phyloP scores from a whole-genome alignment of 139 green algal species.

The Chlorella sp. region DNA sequence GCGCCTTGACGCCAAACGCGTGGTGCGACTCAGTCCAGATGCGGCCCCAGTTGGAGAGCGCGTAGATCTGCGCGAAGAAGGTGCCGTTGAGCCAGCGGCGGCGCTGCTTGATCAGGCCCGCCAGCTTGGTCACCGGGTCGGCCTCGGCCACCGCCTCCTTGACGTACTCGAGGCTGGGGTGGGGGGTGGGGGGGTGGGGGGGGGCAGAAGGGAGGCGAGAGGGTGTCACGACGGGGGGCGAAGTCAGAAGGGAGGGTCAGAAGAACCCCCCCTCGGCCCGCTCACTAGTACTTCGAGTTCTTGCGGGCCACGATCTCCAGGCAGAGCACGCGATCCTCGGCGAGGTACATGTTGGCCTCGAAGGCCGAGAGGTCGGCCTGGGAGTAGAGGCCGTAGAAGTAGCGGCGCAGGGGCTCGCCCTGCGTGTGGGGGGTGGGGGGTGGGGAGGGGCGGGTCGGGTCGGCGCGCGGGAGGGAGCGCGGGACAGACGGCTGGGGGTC shows the following conservation, averaged over 20 bases:
- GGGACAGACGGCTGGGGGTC: too few relatives aligned
- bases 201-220: too few relatives aligned
- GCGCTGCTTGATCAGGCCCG: slow-evolving; percentile 46
- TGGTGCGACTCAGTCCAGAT: slow-evolving; percentile 47
- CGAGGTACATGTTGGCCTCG: slow-evolving; percentile 55
- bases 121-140: slow-evolving; percentile 40
- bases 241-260: background rate
- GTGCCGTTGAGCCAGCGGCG: slow-evolving; percentile 50
- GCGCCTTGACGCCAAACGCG: slow-evolving; percentile 18
- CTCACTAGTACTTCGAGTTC: slow-evolving; percentile 39
- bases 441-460: background rate
- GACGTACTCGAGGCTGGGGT: slow-evolving; percentile 42
- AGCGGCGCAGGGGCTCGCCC: slow-evolving; percentile 46
- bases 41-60: slow-evolving; percentile 39
- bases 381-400: slow-evolving; percentile 55
- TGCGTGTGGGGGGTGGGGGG: background rate
- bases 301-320: slow-evolving; percentile 49
- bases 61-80: slow-evolving; percentile 51
- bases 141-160: slow-evolving; percentile 50
- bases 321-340: slow-evolving; percentile 50
- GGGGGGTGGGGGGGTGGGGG: background rate
- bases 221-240: too few relatives aligned
- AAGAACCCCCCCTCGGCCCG: background rate
- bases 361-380: slow-evolving; percentile 47
- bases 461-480: background rate